Conservation (phyloP, 2,329 filamentous ascomycete genomes). For the Aspergillus sp. region DNA sequence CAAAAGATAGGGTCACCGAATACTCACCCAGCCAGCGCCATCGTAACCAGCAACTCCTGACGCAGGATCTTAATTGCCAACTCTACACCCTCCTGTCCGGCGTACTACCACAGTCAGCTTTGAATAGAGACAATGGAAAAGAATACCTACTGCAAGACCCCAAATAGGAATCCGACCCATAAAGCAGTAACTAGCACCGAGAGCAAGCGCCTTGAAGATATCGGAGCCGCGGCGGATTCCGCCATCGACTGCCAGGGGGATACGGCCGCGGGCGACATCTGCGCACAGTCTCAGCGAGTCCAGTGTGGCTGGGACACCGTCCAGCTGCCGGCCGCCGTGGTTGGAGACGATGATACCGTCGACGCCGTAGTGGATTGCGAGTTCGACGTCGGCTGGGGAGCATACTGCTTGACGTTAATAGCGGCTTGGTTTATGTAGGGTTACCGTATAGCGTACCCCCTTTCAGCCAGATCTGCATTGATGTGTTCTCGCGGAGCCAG, state of each 20-base stretch:
- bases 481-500: slow-evolving; percentile 50
- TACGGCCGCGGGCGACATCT: slow-evolving; percentile 28
- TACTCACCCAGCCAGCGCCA: slow-evolving; percentile 33
- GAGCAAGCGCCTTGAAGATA: slow-evolving; percentile 38
- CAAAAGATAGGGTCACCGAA: not conserved
- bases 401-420: slow-evolving; percentile 16
- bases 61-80: slow-evolving; percentile 32
- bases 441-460: slow-evolving; percentile 18
- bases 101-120: slow-evolving; percentile 19
- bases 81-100: slow-evolving; percentile 37
- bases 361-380: slow-evolving; percentile 35
- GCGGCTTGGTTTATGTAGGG: not conserved
- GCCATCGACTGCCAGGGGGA: slow-evolving; percentile 35
- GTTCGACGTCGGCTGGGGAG: slow-evolving; percentile 35
- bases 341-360: slow-evolving; percentile 41
- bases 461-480: slow-evolving; percentile 43
- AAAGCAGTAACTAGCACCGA: slow-evolving; percentile 35
- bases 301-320: slow-evolving; percentile 39
- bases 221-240: slow-evolving; percentile 37
- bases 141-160: slow-evolving; percentile 30
- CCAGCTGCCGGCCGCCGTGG: slow-evolving; percentile 40
- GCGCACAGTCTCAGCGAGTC: slow-evolving; percentile 34
- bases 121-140: not conserved
- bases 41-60: slow-evolving; percentile 32
- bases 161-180: slow-evolving; percentile 35